phyloP scores from a whole-genome alignment of 2,329 filamentous ascomycete species.

The Colletotrichum tabaci region DNA sequence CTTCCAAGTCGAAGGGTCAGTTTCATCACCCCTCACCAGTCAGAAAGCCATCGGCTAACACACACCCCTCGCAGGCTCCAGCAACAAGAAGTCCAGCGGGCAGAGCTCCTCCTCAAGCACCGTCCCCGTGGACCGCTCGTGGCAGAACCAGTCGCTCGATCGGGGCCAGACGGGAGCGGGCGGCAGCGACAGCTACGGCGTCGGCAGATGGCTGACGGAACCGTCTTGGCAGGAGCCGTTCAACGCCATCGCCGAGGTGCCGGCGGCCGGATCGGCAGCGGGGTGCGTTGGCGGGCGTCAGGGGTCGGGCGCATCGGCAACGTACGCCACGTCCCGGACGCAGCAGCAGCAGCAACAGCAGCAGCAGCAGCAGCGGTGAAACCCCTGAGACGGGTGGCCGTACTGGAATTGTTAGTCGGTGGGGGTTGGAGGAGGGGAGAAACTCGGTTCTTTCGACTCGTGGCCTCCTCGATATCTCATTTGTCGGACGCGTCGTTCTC shows the following conservation, averaged over 20 bases:
- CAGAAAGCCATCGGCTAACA: background rate
- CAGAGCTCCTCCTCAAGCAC: conserved; percentile 21
- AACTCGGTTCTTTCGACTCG: background rate
- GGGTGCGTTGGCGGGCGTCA: conserved; percentile 7
- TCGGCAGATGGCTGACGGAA: conserved; percentile 36
- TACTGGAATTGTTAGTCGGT: background rate
- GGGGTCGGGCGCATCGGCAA: conserved; percentile 28
- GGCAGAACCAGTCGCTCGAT: conserved; percentile 31
- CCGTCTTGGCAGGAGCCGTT: conserved; percentile 37
- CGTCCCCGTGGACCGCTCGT: conserved; percentile 25
- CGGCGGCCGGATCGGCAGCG: conserved; percentile 25
- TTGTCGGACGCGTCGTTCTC: background rate
- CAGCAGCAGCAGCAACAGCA: conserved; percentile 1
- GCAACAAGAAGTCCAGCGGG: background rate
- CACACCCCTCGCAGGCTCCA: conserved; percentile 3
- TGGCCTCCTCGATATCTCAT: no score
- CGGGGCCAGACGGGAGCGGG: conserved; percentile 9
- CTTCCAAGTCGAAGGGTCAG: conserved; percentile 31
- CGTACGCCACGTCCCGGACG: conserved; percentile 32
- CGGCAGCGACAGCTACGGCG: conserved; percentile 5
- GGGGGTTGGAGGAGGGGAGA: background rate
- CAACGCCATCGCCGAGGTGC: conserved; percentile 37
- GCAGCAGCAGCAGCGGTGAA: conserved; percentile 10
- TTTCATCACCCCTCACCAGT: no score
- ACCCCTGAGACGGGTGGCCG: background rate